Conservation (phyloP, 1,284 basidiomycete species). For the Xanthoconium separans region DNA sequence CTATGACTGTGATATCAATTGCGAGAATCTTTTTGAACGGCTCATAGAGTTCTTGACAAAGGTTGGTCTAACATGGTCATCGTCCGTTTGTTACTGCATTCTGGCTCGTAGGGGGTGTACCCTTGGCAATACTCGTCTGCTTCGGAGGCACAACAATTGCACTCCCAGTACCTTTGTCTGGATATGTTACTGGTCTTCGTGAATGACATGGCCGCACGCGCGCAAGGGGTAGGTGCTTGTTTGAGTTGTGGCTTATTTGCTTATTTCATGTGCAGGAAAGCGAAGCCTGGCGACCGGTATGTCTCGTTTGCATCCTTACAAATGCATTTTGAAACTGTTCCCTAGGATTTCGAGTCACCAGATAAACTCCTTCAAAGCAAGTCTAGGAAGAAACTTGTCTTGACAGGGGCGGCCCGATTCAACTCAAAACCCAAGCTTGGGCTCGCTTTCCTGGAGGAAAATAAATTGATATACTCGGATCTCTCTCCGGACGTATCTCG, state of each 20-base stretch:
- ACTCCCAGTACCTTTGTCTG: constrained; percentile 85
- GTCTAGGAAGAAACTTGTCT: constrained; percentile 82
- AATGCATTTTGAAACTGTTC: constrained; percentile 4
- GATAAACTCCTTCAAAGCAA: constrained; percentile 73
- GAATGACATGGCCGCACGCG: constrained; percentile 83
- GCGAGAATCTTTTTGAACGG: constrained; percentile 93
- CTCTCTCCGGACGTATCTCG: constrained; percentile 56
- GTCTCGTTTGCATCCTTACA: constrained; percentile 17
- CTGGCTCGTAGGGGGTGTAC: constrained; percentile 66
- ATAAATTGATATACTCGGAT: constrained; percentile 78
- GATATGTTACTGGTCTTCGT: constrained; percentile 89
- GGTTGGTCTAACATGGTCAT: constrained; percentile 39
- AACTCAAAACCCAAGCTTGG: constrained; percentile 96
- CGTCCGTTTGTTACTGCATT: constrained; percentile 3
- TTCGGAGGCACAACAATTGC: constrained; percentile 68
- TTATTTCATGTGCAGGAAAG: constrained; percentile 33
- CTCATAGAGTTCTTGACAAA: constrained; percentile 89
- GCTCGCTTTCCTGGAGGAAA: constrained; percentile 87
- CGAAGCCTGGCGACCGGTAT: constrained; percentile 64
- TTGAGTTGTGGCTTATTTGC: constrained; percentile 8
- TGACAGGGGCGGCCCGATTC: constrained; percentile 86
- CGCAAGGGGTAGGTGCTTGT: constrained; percentile 58
- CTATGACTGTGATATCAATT: constrained; percentile 96
- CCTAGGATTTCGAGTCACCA: constrained; percentile 52
- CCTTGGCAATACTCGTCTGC: constrained; percentile 59